Percentiles rank a stretch among this genome's conserved stretches.
phyloP scores from a whole-genome alignment of 2,329 filamentous ascomycete genomes.

The Elsinoe batatas region DNA sequence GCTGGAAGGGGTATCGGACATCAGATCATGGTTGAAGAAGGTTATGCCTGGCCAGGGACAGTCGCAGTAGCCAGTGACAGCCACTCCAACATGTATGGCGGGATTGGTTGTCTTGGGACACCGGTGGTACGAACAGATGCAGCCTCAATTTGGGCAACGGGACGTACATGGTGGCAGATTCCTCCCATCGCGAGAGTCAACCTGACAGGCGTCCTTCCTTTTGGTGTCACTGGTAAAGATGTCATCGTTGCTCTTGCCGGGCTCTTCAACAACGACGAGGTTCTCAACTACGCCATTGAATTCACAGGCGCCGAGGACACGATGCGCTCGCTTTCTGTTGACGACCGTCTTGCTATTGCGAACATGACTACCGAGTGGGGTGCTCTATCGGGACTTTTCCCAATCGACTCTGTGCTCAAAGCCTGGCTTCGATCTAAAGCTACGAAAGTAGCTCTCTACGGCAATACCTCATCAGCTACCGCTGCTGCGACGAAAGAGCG shows the following conservation, averaged over 20 bases:
- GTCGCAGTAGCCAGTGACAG: conserved; percentile 68
- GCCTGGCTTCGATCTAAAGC: conserved; percentile 71
- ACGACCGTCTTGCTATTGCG: conserved; percentile 61
- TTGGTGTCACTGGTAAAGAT: conserved; percentile 84
- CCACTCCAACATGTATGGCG: conserved; percentile 78
- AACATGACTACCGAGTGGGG: conserved; percentile 84
- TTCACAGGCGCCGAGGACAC: conserved; percentile 75
- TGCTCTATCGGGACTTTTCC: conserved; percentile 65
- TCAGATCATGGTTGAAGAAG: conserved; percentile 84
- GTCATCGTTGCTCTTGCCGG: conserved; percentile 84
- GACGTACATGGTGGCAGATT: conserved; percentile 78
- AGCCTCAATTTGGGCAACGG: conserved; percentile 75
- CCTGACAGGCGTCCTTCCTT: conserved; percentile 63
- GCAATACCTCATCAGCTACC: conserved; percentile 33
- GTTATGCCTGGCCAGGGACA: conserved; percentile 76
- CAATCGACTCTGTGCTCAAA: conserved; percentile 62
- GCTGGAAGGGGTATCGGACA: conserved; percentile 78
- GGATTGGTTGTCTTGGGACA: conserved; percentile 65
- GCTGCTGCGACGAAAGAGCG: conserved; percentile 39
- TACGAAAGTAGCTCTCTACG: conserved; percentile 56
- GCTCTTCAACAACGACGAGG: conserved; percentile 76
- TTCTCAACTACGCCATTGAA: conserved; percentile 84
- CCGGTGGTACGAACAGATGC: conserved; percentile 82
- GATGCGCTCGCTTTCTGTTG: conserved; percentile 59
- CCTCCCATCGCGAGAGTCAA: conserved; percentile 75